Conservation (phyloP, 164 flowering plant species). For the Amborella trichopoda region DNA sequence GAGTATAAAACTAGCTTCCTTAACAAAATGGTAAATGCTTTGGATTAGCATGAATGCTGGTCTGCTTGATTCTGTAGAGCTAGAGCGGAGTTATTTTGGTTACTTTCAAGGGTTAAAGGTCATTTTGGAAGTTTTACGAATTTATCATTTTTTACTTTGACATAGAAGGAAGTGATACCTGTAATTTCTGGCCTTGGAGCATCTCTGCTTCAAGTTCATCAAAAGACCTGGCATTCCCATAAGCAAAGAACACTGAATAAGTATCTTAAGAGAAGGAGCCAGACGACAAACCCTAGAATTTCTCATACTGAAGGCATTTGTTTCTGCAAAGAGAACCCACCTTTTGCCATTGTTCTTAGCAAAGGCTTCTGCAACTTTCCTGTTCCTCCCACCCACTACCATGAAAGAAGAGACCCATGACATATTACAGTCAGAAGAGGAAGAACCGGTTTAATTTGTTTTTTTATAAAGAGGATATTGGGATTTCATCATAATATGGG, state of each 20-base stretch:
- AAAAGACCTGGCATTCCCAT: slow-evolving; percentile 84
- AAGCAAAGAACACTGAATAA: no score
- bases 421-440: neutral
- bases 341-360: slow-evolving; percentile 81
- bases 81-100: no score
- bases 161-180: slow-evolving; percentile 30
- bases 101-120: neutral
- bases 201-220: slow-evolving; percentile 95
- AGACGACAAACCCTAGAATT: no score
- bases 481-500: no score
- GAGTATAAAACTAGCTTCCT: no score
- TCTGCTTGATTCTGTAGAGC: no score
- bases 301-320: no score
- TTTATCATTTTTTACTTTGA: neutral
- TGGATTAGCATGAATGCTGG: no score
- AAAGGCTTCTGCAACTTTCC: slow-evolving; percentile 94
- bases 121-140: neutral
- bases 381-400: slow-evolving; percentile 96
- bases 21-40: no score
- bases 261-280: no score
- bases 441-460: neutral
- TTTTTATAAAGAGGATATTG: no score
- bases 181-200: slow-evolving; percentile 91
- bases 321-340: no score
- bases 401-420: neutral